Evolutionary conservation across 345 rosid species (phyloP).

Genomic region (Gossypium sturtianum): DNA sequence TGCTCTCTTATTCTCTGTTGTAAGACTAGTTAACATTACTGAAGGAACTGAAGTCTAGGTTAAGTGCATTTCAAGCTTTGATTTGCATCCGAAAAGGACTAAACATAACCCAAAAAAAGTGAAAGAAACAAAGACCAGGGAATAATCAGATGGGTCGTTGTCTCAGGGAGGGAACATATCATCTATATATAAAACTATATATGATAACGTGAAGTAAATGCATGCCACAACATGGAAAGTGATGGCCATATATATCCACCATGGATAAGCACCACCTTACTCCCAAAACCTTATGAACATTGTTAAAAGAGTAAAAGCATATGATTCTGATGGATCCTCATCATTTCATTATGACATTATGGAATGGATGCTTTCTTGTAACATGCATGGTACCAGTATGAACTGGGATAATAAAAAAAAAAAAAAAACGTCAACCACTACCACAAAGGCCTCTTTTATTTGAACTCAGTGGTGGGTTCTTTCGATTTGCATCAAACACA

Average conservation of each 20-base stretch:
- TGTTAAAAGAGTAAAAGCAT: background rate
- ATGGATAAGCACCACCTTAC: background rate
- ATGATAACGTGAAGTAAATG: background rate
- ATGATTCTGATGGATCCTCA: background rate
- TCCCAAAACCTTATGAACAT: background rate
- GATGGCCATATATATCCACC: background rate
- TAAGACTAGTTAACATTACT: background rate
- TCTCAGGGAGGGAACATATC: background rate
- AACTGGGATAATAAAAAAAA: background rate
- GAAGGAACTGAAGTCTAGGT: background rate
- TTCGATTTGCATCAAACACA: background rate
- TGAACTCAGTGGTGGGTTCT: conserved; percentile 2
- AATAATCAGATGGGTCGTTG: background rate
- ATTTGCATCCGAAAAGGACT: background rate
- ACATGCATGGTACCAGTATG: conserved; percentile 1
- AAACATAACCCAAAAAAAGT: background rate
- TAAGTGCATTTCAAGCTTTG: background rate
- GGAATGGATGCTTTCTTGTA: conserved; percentile 2
- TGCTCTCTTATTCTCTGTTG: background rate
- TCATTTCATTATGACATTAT: background rate
- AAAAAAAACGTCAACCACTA: background rate
- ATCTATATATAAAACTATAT: background rate
- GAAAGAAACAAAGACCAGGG: background rate
- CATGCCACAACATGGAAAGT: background rate
- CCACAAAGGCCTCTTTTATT: background rate